Evolutionary conservation across 495 filamentous ascomycete species (phyloP).

Genomic region (Aspergillus hancockii): DNA sequence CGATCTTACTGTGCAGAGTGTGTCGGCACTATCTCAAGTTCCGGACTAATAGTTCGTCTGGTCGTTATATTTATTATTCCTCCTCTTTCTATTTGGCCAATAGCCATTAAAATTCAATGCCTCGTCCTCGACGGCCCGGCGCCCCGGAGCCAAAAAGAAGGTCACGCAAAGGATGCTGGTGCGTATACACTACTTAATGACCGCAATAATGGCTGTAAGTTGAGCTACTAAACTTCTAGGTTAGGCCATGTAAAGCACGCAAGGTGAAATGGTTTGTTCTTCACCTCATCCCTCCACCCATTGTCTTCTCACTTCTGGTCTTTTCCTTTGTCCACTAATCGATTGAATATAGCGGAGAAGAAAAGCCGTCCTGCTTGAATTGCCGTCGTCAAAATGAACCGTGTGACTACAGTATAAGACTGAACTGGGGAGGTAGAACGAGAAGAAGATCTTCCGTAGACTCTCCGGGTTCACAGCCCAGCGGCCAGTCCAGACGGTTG

Average conservation of each 20-base stretch:
- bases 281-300: neutral
- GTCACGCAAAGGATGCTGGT: slow-evolving; percentile 87
- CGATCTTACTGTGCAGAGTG: slow-evolving; percentile 27
- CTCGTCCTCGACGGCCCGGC: slow-evolving; percentile 65
- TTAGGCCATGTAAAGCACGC: slow-evolving; percentile 78
- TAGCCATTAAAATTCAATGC: slow-evolving; percentile 51
- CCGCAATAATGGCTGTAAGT: neutral
- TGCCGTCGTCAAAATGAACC: slow-evolving; percentile 73
- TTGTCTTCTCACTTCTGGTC: neutral
- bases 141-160: slow-evolving; percentile 68
- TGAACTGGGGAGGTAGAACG: slow-evolving; percentile 79
- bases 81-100: slow-evolving; percentile 17
- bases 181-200: slow-evolving; percentile 32
- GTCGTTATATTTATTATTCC: slow-evolving; percentile 19
- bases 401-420: slow-evolving; percentile 83
- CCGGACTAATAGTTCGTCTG: slow-evolving; percentile 20
- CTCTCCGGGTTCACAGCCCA: slow-evolving; percentile 39
- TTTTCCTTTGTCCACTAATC: slow-evolving; percentile 7
- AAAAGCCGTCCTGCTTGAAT: slow-evolving; percentile 75
- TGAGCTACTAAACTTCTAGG: slow-evolving; percentile 7
- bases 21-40: slow-evolving; percentile 24
- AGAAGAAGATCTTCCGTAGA: slow-evolving; percentile 43
- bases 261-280: slow-evolving; percentile 78
- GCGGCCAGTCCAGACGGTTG: slow-evolving; percentile 26
- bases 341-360: slow-evolving; percentile 57